These are phyloP conservation scores for Melampsora larici-populina DNA, from an alignment of 1,284 basidiomycete genomes.

Conservation along the genomic window DNA sequence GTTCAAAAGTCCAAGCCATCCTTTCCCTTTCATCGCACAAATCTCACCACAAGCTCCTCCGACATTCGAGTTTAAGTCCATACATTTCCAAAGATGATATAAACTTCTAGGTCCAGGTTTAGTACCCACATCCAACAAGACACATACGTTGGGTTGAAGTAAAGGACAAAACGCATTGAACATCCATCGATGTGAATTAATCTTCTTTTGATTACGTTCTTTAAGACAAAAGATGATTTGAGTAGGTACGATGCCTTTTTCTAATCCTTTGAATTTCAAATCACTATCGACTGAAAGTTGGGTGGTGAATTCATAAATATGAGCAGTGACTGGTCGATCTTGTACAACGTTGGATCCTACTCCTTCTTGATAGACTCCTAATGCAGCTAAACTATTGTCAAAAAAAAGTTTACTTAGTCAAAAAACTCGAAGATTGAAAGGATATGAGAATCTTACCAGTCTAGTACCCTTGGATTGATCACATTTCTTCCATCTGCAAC, in stretches of 20 bases:
- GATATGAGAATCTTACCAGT: too few species aligned
- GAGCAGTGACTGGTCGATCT: slow-evolving; percentile 77
- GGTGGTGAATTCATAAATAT: slow-evolving; percentile 70
- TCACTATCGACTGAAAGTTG: slow-evolving; percentile 71
- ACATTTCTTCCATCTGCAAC: slow-evolving; percentile 85
- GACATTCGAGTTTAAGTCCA: slow-evolving; percentile 68
- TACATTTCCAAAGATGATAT: slow-evolving; percentile 93
- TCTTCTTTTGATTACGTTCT: slow-evolving; percentile 68
- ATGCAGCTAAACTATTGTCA: slow-evolving; percentile 58
- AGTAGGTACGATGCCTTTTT: slow-evolving; percentile 80
- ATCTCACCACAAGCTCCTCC: slow-evolving; percentile 82
- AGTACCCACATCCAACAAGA: slow-evolving; percentile 88
- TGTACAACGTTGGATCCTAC: slow-evolving; percentile 88
- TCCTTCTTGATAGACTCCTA: slow-evolving; percentile 62
- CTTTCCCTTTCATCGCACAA: slow-evolving; percentile 84
- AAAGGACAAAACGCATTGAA: slow-evolving; percentile 92
- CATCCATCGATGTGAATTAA: slow-evolving; percentile 72
- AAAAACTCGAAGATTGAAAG: too few species aligned
- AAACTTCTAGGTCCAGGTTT: slow-evolving; percentile 95
- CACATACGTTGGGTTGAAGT: slow-evolving; percentile 81
- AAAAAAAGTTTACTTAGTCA: too few species aligned
- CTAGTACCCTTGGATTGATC: background rate
- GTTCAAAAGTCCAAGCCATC: slow-evolving; percentile 85
- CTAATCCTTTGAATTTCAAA: slow-evolving; percentile 80
- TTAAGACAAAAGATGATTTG: slow-evolving; percentile 95